phyloP scores from a whole-genome alignment of 148 eudicot genomes.

The Diospyros lotus region DNA sequence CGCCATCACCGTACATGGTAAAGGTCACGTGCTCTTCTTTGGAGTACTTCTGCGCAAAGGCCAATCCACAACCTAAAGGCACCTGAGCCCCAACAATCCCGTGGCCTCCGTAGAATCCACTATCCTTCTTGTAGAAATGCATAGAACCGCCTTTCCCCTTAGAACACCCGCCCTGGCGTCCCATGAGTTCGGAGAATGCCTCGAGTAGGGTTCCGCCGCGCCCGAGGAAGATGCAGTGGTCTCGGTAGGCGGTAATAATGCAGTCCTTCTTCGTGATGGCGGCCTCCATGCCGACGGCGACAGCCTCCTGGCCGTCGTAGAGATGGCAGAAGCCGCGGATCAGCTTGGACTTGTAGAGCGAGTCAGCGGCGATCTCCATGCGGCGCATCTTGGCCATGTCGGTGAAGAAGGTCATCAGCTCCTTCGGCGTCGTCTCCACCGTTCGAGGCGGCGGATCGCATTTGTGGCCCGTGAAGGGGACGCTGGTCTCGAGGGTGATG shows the following conservation, averaged over 20 bases:
- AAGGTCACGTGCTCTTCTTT: conserved; percentile 78
- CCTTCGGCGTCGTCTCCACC: conserved; percentile 50
- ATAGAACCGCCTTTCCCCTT: conserved; percentile 95
- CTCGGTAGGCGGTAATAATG: conserved; percentile 82
- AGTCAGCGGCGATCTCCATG: conserved; percentile 95
- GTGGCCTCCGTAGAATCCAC: conserved; percentile 88
- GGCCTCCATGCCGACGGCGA: conserved; percentile 87
- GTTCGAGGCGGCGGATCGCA: conserved; percentile 69
- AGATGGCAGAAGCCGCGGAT: conserved; percentile 94
- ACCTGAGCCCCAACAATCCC: conserved; percentile 98
- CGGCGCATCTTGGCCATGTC: conserved; percentile 80
- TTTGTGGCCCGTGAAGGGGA: conserved; percentile 78
- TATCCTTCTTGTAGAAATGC: conserved; percentile 84
- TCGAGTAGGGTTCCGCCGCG: conserved; percentile 67
- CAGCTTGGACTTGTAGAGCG: conserved; percentile 80
- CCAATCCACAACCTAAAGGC: conserved; percentile 79
- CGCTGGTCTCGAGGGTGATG: conserved; percentile 69
- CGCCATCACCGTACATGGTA: conserved; percentile 90
- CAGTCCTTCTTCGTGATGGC: conserved; percentile 68
- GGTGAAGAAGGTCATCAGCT: conserved; percentile 67
- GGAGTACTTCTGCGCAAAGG: conserved; percentile 87
- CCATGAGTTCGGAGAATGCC: conserved; percentile 79
- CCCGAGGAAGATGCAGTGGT: conserved; percentile 69
- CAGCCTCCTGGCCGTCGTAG: conserved; percentile 97
- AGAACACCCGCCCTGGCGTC: conserved; percentile 72